Percentiles rank a stretch among this genome's conserved stretches.
Conservation (phyloP, 2,329 filamentous ascomycete species). For the Tolypocladium tropicale region DNA sequence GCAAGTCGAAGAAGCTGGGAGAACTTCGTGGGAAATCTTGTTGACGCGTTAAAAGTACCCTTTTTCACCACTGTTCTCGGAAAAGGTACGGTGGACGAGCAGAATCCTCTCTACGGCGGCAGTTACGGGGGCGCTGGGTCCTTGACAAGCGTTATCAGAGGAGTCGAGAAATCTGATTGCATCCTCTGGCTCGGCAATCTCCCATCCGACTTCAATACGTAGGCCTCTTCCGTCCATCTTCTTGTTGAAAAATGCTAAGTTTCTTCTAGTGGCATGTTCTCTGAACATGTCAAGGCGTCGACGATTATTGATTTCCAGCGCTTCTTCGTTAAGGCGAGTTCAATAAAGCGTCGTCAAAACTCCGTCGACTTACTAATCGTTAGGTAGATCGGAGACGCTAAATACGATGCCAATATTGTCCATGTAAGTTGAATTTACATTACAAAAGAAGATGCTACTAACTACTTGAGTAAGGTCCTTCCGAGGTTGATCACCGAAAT, state of each 20-base stretch:
- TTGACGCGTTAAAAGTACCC: background rate
- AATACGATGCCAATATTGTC: background rate
- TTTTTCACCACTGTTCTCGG: background rate
- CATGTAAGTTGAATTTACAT: background rate
- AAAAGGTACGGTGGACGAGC: background rate
- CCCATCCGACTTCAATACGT: constrained; percentile 8
- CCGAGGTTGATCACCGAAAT: background rate
- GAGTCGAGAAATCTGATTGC: constrained; percentile 5
- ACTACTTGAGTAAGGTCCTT: background rate
- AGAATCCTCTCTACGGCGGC: background rate
- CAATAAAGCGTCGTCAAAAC: background rate
- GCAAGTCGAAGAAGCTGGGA: background rate
- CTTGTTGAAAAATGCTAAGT: background rate
- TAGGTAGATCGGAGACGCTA: background rate
- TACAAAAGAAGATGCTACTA: background rate
- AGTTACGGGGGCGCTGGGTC: background rate
- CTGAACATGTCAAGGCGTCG: background rate
- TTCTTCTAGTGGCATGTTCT: background rate
- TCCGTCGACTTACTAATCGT: background rate
- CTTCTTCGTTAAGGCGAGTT: background rate
- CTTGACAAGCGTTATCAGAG: background rate
- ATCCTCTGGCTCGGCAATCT: constrained; percentile 8
- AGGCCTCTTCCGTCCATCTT: background rate
- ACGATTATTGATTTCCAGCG: background rate
- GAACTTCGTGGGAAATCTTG: background rate